Percentiles rank a stretch among this genome's conserved stretches.
phyloP scores from a whole-genome alignment of 1,139 yeast species.

The Geotrichum fermentans region DNA sequence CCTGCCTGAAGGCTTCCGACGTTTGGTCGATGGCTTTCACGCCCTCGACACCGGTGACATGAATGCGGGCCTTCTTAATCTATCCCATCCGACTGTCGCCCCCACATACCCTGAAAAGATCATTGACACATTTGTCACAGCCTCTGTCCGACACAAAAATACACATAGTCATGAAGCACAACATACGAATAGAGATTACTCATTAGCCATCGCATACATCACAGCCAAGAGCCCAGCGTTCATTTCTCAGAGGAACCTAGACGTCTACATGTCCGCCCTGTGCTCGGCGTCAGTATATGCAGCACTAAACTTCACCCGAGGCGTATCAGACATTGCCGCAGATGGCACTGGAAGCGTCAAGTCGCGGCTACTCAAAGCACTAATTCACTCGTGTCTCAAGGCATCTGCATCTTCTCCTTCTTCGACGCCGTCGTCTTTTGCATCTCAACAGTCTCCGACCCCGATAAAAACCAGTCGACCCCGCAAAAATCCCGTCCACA shows the following conservation, averaged over 20 bases:
- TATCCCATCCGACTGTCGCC: conserved; percentile 27
- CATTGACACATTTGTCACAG: conserved; percentile 22
- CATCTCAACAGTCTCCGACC: not conserved
- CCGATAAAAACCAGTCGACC: conserved; percentile 1
- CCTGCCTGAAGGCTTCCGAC: conserved; percentile 27
- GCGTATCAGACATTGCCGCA: conserved; percentile 24
- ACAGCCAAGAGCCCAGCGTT: conserved; percentile 25
- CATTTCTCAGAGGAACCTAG: conserved; percentile 21
- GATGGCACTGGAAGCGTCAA: conserved; percentile 14
- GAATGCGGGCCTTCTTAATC: conserved; percentile 24
- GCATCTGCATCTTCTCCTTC: not conserved
- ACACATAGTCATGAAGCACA: conserved; percentile 8
- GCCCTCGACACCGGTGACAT: conserved; percentile 25
- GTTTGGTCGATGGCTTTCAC: conserved; percentile 29
- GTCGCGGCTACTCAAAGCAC: conserved; percentile 8
- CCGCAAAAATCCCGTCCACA: conserved; percentile 11
- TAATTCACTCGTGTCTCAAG: conserved; percentile 1
- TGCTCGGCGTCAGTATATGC: conserved; percentile 24
- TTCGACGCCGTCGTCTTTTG: not conserved
- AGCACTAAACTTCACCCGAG: conserved; percentile 27
- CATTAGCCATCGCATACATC: conserved; percentile 25
- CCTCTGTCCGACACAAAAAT: conserved; percentile 12
- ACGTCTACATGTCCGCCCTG: conserved; percentile 23
- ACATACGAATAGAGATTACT: not conserved
- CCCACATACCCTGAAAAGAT: conserved; percentile 27